These are phyloP conservation scores for Arthrinium phaeospermum DNA, from an alignment of 2,329 filamentous ascomycete species.

Conservation along the genomic window DNA sequence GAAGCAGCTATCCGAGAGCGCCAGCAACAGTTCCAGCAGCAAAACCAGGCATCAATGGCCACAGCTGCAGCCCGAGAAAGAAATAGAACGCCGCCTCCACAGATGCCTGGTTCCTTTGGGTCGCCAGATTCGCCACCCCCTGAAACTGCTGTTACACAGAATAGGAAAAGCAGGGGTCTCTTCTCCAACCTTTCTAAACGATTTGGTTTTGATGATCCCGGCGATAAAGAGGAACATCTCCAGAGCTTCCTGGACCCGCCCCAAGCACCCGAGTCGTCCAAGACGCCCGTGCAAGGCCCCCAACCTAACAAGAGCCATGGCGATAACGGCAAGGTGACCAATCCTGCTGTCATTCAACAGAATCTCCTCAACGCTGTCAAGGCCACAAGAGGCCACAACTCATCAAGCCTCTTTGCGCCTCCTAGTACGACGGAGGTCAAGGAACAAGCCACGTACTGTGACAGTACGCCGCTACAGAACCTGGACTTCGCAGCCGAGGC, in stretches of 20 bases:
- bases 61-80: constrained; percentile 45
- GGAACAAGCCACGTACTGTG: constrained; percentile 87
- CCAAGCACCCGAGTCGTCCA: constrained; percentile 29
- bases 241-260: constrained; percentile 50
- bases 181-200: constrained; percentile 73
- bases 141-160: constrained; percentile 34
- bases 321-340: constrained; percentile 62
- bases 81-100: constrained; percentile 47
- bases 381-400: constrained; percentile 78
- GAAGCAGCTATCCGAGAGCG: constrained; percentile 67
- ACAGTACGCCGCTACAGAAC: constrained; percentile 75
- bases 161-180: constrained; percentile 58
- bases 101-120: constrained; percentile 77
- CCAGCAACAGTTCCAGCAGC: constrained; percentile 54
- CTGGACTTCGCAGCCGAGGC: constrained; percentile 74
- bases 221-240: constrained; percentile 49
- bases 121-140: constrained; percentile 34
- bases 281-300: constrained; percentile 28
- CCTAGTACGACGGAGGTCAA: constrained; percentile 76
- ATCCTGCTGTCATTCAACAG: constrained; percentile 66
- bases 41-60: constrained; percentile 46
- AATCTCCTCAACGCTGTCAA: constrained; percentile 81
- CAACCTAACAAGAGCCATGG: constrained; percentile 33
- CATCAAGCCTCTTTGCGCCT: constrained; percentile 72
- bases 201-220: constrained; percentile 67